Conservation (phyloP, 257 asterid genomes). For the Jaltomata sinuosa region DNA sequence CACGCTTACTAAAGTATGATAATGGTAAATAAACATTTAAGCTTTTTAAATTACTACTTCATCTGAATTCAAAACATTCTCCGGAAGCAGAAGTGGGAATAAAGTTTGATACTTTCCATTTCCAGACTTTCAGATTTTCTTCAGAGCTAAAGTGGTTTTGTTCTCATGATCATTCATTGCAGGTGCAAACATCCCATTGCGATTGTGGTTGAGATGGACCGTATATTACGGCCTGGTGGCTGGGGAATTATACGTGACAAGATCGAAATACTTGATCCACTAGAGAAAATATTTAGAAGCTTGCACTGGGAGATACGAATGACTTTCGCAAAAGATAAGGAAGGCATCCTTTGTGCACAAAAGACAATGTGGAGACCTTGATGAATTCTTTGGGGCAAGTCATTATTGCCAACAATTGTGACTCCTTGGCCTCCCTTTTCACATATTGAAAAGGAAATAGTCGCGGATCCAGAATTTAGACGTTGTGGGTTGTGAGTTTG, state of each 20-base stretch:
- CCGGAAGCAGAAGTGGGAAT: too few relatives aligned
- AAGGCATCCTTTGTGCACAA: conserved; percentile 78
- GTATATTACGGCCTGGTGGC: conserved; percentile 79
- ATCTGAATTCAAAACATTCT: too few relatives aligned
- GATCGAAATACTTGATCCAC: conserved; percentile 68
- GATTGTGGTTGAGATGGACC: conserved; percentile 85
- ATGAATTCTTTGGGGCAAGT: not conserved
- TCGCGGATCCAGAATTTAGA: not conserved
- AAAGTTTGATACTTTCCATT: not conserved
- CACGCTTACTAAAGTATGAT: not conserved
- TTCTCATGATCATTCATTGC: conserved; percentile 3
- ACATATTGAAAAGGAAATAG: not conserved
- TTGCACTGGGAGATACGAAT: conserved; percentile 87
- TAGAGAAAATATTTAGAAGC: conserved; percentile 62
- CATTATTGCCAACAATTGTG: not conserved
- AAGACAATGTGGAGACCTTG: conserved; percentile 84
- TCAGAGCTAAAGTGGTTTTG: not conserved
- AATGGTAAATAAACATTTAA: not conserved
- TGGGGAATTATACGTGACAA: conserved; percentile 86
- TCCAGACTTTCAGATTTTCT: not conserved
- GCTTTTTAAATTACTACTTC: too few relatives aligned
- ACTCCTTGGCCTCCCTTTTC: not conserved
- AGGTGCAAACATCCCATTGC: conserved; percentile 80
- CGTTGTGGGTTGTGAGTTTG: not conserved
- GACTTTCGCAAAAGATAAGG: conserved; percentile 63